Conservation (phyloP, 2,329 filamentous ascomycete genomes). For the Truncatella angustata region DNA sequence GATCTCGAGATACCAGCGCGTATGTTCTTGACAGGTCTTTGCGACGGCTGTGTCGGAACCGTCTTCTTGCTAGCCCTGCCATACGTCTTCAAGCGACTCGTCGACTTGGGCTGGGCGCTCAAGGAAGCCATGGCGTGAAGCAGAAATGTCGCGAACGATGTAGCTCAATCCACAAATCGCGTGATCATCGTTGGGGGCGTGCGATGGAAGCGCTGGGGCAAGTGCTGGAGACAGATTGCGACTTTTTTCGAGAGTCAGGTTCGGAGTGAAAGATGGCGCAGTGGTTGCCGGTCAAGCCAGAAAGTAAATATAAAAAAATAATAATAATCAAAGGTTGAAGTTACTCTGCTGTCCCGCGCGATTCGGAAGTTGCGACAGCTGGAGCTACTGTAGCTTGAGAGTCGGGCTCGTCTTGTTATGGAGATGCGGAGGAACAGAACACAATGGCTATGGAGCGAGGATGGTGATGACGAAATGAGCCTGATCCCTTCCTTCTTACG, state of each 20-base stretch:
- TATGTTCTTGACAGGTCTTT: not conserved
- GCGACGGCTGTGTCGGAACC: not conserved
- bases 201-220: not conserved
- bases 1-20: slow-evolving; percentile 2
- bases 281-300: not conserved
- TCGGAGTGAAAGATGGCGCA: no score
- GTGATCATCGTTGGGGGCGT: not conserved
- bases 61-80: slow-evolving; percentile 19
- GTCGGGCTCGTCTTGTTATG: not conserved
- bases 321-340: no score
- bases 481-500: no score
- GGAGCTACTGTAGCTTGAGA: not conserved
- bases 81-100: slow-evolving; percentile 25
- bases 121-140: slow-evolving; percentile 21
- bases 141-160: not conserved
- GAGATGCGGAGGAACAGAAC: no score
- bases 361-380: not conserved
- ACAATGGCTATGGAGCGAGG: no score
- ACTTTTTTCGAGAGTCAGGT: no score
- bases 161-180: not conserved
- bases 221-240: no score
- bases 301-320: not conserved
- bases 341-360: no score
- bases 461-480: no score
- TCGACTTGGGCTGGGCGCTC: slow-evolving; percentile 20